Percentiles rank a stretch among this genome's conserved stretches.
phyloP scores from a whole-genome alignment of 2,329 filamentous ascomycete species.

The Aspergillus felis region DNA sequence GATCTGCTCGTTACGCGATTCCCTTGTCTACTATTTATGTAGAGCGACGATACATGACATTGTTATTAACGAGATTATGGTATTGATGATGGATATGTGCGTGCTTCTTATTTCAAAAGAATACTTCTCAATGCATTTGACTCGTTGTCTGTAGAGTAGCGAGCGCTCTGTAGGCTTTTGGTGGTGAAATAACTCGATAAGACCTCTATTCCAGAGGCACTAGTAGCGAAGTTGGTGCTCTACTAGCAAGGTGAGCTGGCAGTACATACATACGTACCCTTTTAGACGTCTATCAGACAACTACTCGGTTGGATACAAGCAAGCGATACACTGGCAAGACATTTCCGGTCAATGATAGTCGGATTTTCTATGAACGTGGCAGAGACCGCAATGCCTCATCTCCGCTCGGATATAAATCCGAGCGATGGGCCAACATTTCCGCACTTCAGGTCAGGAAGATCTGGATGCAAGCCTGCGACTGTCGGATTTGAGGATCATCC shows the following conservation, averaged over 20 bases:
- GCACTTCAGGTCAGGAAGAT: neutral
- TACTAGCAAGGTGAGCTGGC: no score
- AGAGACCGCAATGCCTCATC: neutral
- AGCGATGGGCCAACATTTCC: neutral
- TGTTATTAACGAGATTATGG: neutral
- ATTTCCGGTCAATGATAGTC: neutral
- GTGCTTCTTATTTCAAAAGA: neutral
- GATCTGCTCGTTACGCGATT: no score
- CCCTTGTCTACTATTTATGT: neutral
- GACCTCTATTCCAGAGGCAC: no score
- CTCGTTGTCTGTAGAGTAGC: neutral
- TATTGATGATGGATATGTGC: neutral
- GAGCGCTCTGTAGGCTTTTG: no score
- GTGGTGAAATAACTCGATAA: no score
- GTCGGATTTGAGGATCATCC: neutral
- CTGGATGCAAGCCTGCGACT: neutral
- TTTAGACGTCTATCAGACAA: neutral
- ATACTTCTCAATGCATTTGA: no score
- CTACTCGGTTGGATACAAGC: neutral
- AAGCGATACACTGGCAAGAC: neutral
- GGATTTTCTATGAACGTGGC: no score
- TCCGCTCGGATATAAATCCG: neutral
- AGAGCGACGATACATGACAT: neutral
- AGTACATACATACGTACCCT: no score
- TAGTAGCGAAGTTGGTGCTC: no score